These are phyloP conservation scores for Fomitopsis pinicola DNA, from an alignment of 1,284 basidiomycete species.

Conservation along the genomic window DNA sequence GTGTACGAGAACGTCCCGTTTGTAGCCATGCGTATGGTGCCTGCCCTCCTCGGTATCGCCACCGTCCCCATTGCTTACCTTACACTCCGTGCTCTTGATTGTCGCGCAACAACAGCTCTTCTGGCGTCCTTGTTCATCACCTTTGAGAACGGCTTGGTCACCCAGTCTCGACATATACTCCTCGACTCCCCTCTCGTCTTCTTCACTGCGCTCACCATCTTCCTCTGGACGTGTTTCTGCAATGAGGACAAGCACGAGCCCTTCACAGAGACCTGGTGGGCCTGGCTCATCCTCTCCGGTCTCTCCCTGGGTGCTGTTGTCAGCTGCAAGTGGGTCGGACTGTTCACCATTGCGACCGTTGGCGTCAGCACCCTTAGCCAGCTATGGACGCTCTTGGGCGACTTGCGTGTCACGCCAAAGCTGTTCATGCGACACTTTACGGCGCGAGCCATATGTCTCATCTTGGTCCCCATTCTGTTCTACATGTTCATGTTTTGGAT, in stretches of 20 bases:
- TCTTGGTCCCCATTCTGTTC: slow-evolving; percentile 79
- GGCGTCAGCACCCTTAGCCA: slow-evolving; percentile 84
- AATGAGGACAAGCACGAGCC: slow-evolving; percentile 84
- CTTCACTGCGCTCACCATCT: slow-evolving; percentile 90
- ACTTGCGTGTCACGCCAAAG: slow-evolving; percentile 74
- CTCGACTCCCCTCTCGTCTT: slow-evolving; percentile 97
- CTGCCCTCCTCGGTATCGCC: slow-evolving; percentile 85
- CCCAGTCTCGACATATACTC: slow-evolving; percentile 95
- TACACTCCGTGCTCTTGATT: slow-evolving; percentile 88
- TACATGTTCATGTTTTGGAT: slow-evolving; percentile 97
- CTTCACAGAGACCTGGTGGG: slow-evolving; percentile 90
- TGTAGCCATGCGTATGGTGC: slow-evolving; percentile 92
- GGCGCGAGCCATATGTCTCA: slow-evolving; percentile 87
- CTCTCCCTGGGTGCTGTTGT: slow-evolving; percentile 88
- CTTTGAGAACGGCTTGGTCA: slow-evolving; percentile 95
- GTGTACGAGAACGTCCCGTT: slow-evolving; percentile 88
- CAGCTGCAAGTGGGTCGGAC: slow-evolving; percentile 97
- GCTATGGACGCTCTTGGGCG: slow-evolving; percentile 89
- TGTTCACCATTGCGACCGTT: slow-evolving; percentile 97
- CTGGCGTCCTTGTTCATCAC: slow-evolving; percentile 89
- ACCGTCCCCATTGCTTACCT: slow-evolving; percentile 92
- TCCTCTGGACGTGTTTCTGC: slow-evolving; percentile 87
- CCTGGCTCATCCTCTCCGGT: slow-evolving; percentile 87
- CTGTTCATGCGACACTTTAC: slow-evolving; percentile 83
- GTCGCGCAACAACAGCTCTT: slow-evolving; percentile 85